Evolutionary conservation across 768 basidiomycete species (phyloP), one percentile per base, ranked within the genome.

Genomic region (Paxillus involutus): DNA sequence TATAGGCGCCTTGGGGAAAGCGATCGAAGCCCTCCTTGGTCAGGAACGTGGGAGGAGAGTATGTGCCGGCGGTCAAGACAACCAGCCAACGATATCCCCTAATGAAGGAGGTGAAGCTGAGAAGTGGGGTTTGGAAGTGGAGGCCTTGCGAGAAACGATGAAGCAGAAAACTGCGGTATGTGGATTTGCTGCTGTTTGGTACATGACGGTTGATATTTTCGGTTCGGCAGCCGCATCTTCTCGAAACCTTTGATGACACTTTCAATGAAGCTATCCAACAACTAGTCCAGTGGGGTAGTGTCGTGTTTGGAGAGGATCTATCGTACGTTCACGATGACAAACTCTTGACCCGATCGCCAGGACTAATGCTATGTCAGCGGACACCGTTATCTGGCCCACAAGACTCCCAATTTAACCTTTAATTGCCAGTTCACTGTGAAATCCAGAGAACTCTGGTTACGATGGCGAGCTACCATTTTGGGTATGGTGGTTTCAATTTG

Each of bases 261-360:
- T 93, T 90, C 64, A 77, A 84, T 60, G 84, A 88, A 67, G 91
- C 91, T 19, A 84, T 94, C 55, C 83, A 86, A 58, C 84, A 93
- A 62, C 73, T 94, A 49, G 74, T 82, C 44, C 77, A 84, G 64
- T 90, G 85, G 83, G 88, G 86, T 52, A 84, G 86, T 16, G 78
- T 92, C 24, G 74, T 88, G 54, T 76, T 85, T 52, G 83, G 79
- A 46, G 81, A 83, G 69, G 85, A 88, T 67, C 62, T 74, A 61
- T 73, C 77, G 89, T 91, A 65, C 69, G 89, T 77, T 24, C 37
- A 56, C 56, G 53, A 72, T 69, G 63, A 26, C 43, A 51, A 47
- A 56, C 57, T 58, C 45, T 50, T 60, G 61, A 66, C 60, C 55
- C 49, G 58, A 60, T 66, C 53, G 47, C 47, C 46, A 57, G 51